phyloP scores from a whole-genome alignment of 805 yeast species.

The Blastobotrys parvus region DNA sequence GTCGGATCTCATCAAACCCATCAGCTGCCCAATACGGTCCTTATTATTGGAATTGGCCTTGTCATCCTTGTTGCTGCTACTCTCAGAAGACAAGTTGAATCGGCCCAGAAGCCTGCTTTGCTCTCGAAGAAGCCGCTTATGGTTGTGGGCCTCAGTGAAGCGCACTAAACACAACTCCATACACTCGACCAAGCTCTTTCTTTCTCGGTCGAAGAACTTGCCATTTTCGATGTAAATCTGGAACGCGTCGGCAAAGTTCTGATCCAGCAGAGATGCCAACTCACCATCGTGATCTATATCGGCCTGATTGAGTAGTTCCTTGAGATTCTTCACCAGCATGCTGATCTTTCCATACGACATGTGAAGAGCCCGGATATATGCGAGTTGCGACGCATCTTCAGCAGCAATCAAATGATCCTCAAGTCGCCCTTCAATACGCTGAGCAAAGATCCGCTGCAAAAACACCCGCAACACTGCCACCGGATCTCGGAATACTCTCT shows the following conservation, averaged over 20 bases:
- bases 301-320: constrained; percentile 41
- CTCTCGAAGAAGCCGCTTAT: constrained; percentile 28
- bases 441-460: constrained; percentile 68
- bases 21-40: constrained; percentile 26
- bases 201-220: constrained; percentile 63
- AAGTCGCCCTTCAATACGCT: constrained; percentile 41
- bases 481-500: constrained; percentile 63
- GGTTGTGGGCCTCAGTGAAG: constrained; percentile 37
- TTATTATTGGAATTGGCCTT: constrained; percentile 19
- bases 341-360: constrained; percentile 52
- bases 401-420: constrained; percentile 56
- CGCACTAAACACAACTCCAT: constrained; percentile 35
- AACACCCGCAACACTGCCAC: constrained; percentile 60
- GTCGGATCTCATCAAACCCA: constrained; percentile 17
- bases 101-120: constrained; percentile 18
- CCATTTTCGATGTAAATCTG: constrained; percentile 57
- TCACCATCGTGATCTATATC: constrained; percentile 33
- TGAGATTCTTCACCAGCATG: constrained; percentile 55
- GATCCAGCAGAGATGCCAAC: constrained; percentile 49
- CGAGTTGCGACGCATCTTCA: constrained; percentile 46
- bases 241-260: constrained; percentile 64
- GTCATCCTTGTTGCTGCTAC: not conserved
- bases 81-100: constrained; percentile 10
- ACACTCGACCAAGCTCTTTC: constrained; percentile 48
- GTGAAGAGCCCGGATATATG: constrained; percentile 70